These are phyloP conservation scores for Podaxis carcinomalis DNA, from an alignment of 768 basidiomycete genomes.

Conservation along the genomic window DNA sequence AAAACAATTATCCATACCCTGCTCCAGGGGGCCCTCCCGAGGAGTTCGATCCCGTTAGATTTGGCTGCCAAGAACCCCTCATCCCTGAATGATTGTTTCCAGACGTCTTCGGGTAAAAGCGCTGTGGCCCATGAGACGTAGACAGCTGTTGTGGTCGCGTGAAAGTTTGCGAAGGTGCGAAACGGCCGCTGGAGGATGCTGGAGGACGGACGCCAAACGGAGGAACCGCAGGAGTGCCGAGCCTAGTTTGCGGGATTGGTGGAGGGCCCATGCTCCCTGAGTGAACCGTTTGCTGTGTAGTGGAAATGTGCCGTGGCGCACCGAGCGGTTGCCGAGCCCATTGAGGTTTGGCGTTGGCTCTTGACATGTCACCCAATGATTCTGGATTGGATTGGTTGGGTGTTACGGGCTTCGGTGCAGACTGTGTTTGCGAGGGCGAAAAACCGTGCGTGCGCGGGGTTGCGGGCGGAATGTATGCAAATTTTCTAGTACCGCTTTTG, in stretches of 20 bases:
- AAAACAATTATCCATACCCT: not conserved
- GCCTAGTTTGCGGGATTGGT: slow-evolving; percentile 39
- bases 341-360: slow-evolving; percentile 13
- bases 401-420: slow-evolving; percentile 24
- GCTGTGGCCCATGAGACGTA: slow-evolving; percentile 6
- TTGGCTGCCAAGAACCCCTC: not conserved
- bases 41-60: not conserved
- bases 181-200: slow-evolving; percentile 8
- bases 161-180: slow-evolving; percentile 9
- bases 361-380: not conserved
- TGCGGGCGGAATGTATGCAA: slow-evolving; percentile 54
- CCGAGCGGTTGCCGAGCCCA: slow-evolving; percentile 1
- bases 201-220: not conserved
- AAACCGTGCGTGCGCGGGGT: slow-evolving; percentile 36
- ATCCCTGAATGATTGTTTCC: not conserved
- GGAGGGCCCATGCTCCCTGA: slow-evolving; percentile 48
- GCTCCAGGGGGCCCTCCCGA: not conserved
- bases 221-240: slow-evolving; percentile 19
- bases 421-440: slow-evolving; percentile 38
- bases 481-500: slow-evolving; percentile 44
- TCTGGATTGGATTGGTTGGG: not conserved
- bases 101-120: slow-evolving; percentile 2
- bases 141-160: not conserved
- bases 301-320: slow-evolving; percentile 8
- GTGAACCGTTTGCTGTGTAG: slow-evolving; percentile 18